phyloP scores from a whole-genome alignment of 805 yeast genomes.

The Kazachstania bromeliacearum region DNA sequence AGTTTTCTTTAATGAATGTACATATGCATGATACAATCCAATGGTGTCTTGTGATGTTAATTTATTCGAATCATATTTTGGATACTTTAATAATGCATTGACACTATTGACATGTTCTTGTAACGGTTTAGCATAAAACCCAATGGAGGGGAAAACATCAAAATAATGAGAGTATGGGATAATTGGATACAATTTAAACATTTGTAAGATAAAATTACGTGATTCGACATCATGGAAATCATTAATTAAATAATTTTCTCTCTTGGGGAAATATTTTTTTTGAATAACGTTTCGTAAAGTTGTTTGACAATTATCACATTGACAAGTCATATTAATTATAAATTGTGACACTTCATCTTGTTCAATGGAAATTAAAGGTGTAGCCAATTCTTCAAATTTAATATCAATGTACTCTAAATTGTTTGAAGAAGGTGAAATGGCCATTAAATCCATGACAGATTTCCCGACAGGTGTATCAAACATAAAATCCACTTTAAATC shows the following conservation, averaged over 20 bases:
- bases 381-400: constrained; percentile 18
- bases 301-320: constrained; percentile 20
- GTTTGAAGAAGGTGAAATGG: constrained; percentile 17
- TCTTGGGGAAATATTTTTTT: constrained; percentile 24
- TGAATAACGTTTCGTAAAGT: constrained; percentile 22
- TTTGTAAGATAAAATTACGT: constrained; percentile 24
- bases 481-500: constrained; percentile 30
- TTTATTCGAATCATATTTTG: too few relatives aligned
- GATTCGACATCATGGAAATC: constrained; percentile 17
- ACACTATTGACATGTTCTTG: constrained; percentile 18
- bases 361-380: constrained; percentile 16
- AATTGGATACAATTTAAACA: constrained; percentile 26
- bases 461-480: constrained; percentile 17
- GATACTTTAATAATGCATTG: constrained; percentile 15
- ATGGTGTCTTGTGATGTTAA: constrained; percentile 24
- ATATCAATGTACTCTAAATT: constrained; percentile 29
- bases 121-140: constrained; percentile 26
- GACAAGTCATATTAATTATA: constrained; percentile 15
- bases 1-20: constrained; percentile 30
- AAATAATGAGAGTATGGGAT: constrained; percentile 32
- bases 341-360: constrained; percentile 16
- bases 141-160: constrained; percentile 31
- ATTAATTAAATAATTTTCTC: constrained; percentile 17
- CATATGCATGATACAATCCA: constrained; percentile 24
- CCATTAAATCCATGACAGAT: constrained; percentile 15